Evolutionary conservation across 176 grass and related monocot genomes (phyloP).

Genomic region (Zoysia japonica): DNA sequence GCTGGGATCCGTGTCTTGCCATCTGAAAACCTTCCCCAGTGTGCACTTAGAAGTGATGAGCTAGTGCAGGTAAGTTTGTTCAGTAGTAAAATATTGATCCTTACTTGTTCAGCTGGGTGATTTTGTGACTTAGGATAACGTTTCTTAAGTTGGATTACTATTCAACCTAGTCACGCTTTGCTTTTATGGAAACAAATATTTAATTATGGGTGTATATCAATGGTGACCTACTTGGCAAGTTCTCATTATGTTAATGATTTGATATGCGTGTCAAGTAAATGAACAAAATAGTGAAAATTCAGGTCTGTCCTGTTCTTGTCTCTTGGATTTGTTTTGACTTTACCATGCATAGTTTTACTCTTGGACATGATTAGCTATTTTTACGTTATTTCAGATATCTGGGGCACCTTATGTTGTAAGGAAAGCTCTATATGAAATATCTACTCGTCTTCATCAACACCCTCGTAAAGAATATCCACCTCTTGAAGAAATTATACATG

Average conservation of each 20-base stretch:
- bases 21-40: conserved; percentile 72
- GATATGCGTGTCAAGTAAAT: conserved; percentile 15
- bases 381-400: conserved; percentile 69
- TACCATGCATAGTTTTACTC: conserved; percentile 8
- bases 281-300: conserved; percentile 23
- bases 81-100: conserved; percentile 27
- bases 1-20: conserved; percentile 78
- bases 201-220: conserved; percentile 14
- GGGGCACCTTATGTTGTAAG: conserved; percentile 72
- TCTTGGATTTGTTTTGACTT: conserved; percentile 1
- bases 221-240: conserved; percentile 1
- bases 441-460: conserved; percentile 84
- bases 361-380: conserved; percentile 25
- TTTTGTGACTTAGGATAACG: conserved; percentile 14
- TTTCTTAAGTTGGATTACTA: conserved; percentile 34
- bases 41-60: conserved; percentile 86
- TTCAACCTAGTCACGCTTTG: conserved; percentile 22
- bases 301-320: neutral
- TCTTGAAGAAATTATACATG: conserved; percentile 88
- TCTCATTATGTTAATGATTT: conserved; percentile 20
- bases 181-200: conserved; percentile 15
- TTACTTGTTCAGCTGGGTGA: conserved; percentile 30
- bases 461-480: conserved; percentile 86
- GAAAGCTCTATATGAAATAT: conserved; percentile 92
- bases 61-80: conserved; percentile 77